Evolutionary conservation across 1,284 basidiomycete species (phyloP), one percentile per base, ranked within the genome.

Genomic region (Ceratobasidium sp.): DNA sequence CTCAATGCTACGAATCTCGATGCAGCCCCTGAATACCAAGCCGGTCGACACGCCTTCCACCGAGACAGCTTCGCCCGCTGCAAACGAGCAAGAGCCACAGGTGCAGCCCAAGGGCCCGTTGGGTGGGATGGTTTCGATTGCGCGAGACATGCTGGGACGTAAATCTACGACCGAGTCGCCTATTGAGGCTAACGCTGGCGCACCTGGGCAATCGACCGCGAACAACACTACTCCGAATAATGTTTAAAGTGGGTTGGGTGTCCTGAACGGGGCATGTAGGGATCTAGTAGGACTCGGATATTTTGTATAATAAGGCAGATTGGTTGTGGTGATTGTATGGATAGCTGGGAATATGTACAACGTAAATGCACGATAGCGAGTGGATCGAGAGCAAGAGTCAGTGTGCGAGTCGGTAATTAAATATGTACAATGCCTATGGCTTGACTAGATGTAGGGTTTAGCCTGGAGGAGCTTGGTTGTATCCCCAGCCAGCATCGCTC

Each of bases 1-100:
- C 0, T 95, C 93, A 0, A 84, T 96, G 41, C 83, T 96, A 31
- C 88, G 94, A 46, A 90, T 96, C 68, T 93, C 93, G 5, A 92
- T 53, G 46, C 64, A 66, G n/a, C 46, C 64, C 4, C 22, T 53
- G 48, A 66, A 51, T 22, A 11, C 24, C 11, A 66, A 66, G 22
- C 46, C 64, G 11, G 54, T 27, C 7, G 54, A 56, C 29, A 56
- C 54, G 5, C 7, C 54, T 46, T 46, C 43, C 19, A 8, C 29
- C 8, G 64, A 51, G 3, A 48, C 11, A 13, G 19, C 64, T 5
- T 56, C 54, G 6, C 22, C 22, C 27, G 19, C 39, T n/a, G 31
- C 46, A 9, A 39, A n/a, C 27, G 49, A 53, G 22, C 6, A 22
- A 9, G 64, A 66, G 29, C 16, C 54, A 19, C 62, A 64, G 46